These are phyloP conservation scores for Vigna nakashimae DNA, from an alignment of 306 rosid genomes.

Conservation along the genomic window DNA sequence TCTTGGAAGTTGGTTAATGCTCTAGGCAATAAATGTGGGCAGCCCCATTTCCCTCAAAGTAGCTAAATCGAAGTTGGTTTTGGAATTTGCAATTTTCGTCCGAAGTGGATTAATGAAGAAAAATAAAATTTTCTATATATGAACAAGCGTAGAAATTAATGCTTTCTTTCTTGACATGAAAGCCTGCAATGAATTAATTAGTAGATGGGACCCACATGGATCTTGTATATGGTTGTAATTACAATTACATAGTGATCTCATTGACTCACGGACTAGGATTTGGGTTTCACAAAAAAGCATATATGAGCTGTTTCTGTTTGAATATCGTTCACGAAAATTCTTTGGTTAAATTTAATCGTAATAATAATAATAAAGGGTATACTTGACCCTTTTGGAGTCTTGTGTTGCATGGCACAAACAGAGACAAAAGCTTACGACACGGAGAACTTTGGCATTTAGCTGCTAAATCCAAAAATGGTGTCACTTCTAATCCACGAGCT, in stretches of 20 bases:
- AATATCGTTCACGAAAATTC: slow-evolving; percentile 9
- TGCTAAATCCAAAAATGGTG: slow-evolving; percentile 44
- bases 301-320: slow-evolving; percentile 37
- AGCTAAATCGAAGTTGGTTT: slow-evolving; percentile 34
- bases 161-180: slow-evolving; percentile 29
- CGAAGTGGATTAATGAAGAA: slow-evolving; percentile 17
- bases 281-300: slow-evolving; percentile 29
- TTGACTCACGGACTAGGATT: slow-evolving; percentile 39
- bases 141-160: background rate
- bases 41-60: slow-evolving; percentile 41
- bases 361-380: slow-evolving; percentile 21
- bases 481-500: slow-evolving; percentile 44
- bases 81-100: slow-evolving; percentile 37
- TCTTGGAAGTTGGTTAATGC: slow-evolving; percentile 60
- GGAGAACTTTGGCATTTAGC: slow-evolving; percentile 42
- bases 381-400: slow-evolving; percentile 41
- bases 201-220: slow-evolving; percentile 12
- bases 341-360: slow-evolving; percentile 8
- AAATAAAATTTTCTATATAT: slow-evolving; percentile 21
- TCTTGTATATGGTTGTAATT: slow-evolving; percentile 5
- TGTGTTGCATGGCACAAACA: slow-evolving; percentile 14
- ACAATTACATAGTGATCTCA: slow-evolving; percentile 6
- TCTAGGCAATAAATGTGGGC: slow-evolving; percentile 31
- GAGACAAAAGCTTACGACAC: slow-evolving; percentile 41
- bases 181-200: background rate